phyloP scores from a whole-genome alignment of 805 yeast species.

The Wickerhamomyces mucosus region DNA sequence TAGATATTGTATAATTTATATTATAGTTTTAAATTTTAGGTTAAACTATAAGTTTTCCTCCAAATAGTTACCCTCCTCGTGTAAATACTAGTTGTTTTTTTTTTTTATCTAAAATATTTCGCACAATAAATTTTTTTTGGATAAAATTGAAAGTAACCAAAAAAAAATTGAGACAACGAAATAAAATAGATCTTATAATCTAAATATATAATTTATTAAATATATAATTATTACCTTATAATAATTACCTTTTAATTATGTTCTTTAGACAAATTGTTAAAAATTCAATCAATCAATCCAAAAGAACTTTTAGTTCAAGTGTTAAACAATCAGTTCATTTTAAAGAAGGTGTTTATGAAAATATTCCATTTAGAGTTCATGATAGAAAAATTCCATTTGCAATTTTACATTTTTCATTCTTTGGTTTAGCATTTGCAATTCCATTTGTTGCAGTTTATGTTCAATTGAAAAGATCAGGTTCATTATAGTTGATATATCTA shows the following conservation, averaged over 20 bases:
- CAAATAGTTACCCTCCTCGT: no score
- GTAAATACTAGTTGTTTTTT: no score
- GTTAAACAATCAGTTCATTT: conserved; percentile 38
- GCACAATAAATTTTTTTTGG: no score
- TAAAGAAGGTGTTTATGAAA: conserved; percentile 80
- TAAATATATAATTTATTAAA: no score
- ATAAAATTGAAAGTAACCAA: no score
- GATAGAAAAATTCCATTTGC: conserved; percentile 86
- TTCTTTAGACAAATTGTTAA: conserved; percentile 21
- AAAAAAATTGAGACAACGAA: no score
- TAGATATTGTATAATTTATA: no score
- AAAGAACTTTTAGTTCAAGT: conserved; percentile 46
- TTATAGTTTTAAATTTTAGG: no score
- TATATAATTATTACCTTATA: no score
- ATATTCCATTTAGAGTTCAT: conserved; percentile 92
- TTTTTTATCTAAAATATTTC: no score
- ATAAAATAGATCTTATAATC: no score
- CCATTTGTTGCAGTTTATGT: conserved; percentile 76
- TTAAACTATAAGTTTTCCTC: no score
- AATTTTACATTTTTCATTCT: conserved; percentile 70
- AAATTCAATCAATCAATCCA: conserved; percentile 21
- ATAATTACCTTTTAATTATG: neutral
- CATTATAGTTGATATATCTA: conserved; percentile 26
- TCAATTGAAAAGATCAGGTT: conserved; percentile 85
- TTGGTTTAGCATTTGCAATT: conserved; percentile 58